Conservation (phyloP, 768 basidiomycete genomes). For the Boletellus sp. region DNA sequence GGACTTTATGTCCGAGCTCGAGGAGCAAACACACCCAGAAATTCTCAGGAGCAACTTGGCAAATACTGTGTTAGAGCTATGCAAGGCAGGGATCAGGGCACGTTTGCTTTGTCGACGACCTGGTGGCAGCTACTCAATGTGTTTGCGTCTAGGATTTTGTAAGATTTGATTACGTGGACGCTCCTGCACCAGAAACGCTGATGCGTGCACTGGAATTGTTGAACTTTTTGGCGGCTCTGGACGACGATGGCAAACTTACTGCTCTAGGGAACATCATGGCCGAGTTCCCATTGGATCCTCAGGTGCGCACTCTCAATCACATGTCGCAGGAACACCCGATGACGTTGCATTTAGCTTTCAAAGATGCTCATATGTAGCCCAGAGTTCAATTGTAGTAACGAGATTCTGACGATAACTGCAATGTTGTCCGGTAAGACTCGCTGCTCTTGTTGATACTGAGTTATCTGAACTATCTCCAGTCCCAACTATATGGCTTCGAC, state of each 20-base stretch:
- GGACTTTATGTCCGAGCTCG: constrained; percentile 92
- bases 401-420: constrained; percentile 90
- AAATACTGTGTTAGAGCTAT: constrained; percentile 88
- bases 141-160: constrained; percentile 60
- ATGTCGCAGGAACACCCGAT: neutral
- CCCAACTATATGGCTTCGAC: constrained; percentile 93
- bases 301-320: constrained; percentile 44
- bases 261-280: constrained; percentile 89
- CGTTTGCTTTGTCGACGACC: neutral
- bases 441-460: neutral
- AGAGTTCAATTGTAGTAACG: constrained; percentile 94
- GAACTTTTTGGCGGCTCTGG: constrained; percentile 87
- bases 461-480: constrained; percentile 33
- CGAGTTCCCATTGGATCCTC: constrained; percentile 98
- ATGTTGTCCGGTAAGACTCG: constrained; percentile 81
- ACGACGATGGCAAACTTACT: constrained; percentile 92
- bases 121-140: neutral
- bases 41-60: constrained; percentile 91
- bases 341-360: constrained; percentile 47
- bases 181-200: constrained; percentile 91
- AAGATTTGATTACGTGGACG: constrained; percentile 84
- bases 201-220: constrained; percentile 95
- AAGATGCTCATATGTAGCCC: constrained; percentile 94
- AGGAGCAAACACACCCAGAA: constrained; percentile 97
- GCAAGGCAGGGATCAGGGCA: constrained; percentile 90